Evolutionary conservation across 1,139 yeast species (phyloP), one percentile per base, ranked within the genome.

Genomic region (Pichia sp.): DNA sequence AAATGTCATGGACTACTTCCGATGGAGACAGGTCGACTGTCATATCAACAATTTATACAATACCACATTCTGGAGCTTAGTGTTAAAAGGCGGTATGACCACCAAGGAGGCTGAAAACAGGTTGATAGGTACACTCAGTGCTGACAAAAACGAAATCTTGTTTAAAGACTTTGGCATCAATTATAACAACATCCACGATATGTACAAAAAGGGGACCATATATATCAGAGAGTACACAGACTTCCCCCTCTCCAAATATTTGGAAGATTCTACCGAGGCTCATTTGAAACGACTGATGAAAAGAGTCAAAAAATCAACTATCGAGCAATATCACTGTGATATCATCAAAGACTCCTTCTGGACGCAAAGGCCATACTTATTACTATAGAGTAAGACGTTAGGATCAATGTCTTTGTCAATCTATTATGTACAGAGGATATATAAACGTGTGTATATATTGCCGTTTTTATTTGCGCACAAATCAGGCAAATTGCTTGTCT

Each of bases 21-120:
- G 87, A 54, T 95, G 99, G 99, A 77, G 99, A 62, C 98, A 90
- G 67, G 99, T 87, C 1, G 99, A 93, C 67, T 93, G 99, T 55
- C 99, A 93, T 70, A 93, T 93, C 55, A 93, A 93, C 68, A 93
- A 93, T 67, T 72, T 95, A 59, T 95, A 92, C 74, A 93, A 93
- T 66, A 95, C 99, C 0, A 75, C 90, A 0, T 95, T 93, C 67
- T 93, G 99, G 99, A 77, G 83, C 7, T 75, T 95, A 63, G 95
- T 93, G 0, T 69, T 75, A 34, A 75, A 78, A 58, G 93, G 95
- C n/a, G 83, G 82, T 0, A 57, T 86, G 69, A 78, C 86, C 0
- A 84, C 95, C 0, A 80, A 81, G 57, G 92, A 88, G 45, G 93
- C 97, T 0, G 97, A 93, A 63, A 77, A 82, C 53, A 74, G 72